phyloP scores from a whole-genome alignment of 1,139 yeast genomes.

The Yamadazyma diddensiae region DNA sequence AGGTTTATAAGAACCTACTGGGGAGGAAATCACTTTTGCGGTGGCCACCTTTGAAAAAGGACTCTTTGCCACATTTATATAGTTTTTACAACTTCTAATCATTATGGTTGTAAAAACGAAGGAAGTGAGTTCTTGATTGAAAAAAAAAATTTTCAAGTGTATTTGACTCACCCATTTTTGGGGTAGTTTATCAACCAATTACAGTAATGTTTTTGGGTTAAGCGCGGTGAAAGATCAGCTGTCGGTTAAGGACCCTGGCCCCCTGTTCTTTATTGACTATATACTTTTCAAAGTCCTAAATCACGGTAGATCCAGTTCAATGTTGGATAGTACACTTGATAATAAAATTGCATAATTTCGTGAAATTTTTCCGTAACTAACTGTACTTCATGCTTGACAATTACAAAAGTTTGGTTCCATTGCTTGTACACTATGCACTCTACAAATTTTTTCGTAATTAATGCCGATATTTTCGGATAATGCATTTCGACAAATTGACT shows the following conservation, averaged over 20 bases:
- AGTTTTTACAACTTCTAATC: slow-evolving; percentile 6
- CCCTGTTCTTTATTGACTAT: no score
- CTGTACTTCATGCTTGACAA: background rate
- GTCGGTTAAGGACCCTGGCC: no score
- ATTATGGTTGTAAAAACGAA: slow-evolving; percentile 3
- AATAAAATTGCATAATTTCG: slow-evolving; percentile 14
- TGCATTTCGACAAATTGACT: no score
- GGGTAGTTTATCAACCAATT: slow-evolving; percentile 30
- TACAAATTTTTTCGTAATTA: no score
- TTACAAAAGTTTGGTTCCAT: no score
- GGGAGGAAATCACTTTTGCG: no score
- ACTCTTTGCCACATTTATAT: slow-evolving; percentile 3
- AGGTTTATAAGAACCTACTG: background rate
- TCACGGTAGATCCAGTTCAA: slow-evolving; percentile 32
- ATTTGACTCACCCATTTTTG: slow-evolving; percentile 19
- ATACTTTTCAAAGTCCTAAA: slow-evolving; percentile 19
- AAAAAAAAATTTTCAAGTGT: slow-evolving; percentile 7
- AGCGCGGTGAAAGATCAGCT: slow-evolving; percentile 47
- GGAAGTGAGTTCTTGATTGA: slow-evolving; percentile 10
- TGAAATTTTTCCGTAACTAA: slow-evolving; percentile 2
- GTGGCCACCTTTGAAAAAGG: no score
- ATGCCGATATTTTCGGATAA: no score
- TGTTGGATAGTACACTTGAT: slow-evolving; percentile 25
- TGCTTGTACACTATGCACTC: background rate
- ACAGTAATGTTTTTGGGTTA: slow-evolving; percentile 25